phyloP scores from a whole-genome alignment of 2,329 filamentous ascomycete genomes.

The Ascochyta rabiei region DNA sequence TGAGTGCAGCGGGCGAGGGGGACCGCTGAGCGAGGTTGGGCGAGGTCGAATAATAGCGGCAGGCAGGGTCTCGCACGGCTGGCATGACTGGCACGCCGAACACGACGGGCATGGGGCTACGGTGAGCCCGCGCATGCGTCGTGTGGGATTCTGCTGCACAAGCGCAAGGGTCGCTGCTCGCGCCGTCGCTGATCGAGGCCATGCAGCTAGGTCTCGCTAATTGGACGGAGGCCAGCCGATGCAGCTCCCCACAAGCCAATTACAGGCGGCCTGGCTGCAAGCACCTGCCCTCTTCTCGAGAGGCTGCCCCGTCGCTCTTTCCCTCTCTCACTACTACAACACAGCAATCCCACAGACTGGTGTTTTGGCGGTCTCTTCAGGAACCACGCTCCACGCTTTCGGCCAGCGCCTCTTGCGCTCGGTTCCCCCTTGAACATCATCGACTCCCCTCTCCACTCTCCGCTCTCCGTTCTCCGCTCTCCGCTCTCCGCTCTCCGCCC shows the following conservation, averaged over 20 bases:
- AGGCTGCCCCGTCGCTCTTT: conserved; percentile 32
- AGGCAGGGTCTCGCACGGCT: background rate
- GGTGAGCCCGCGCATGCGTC: conserved; percentile 13
- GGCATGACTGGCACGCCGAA: too few relatives aligned
- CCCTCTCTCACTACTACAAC: conserved; percentile 35
- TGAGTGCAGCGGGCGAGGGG: conserved; percentile 3
- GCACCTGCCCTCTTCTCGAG: conserved; percentile 31
- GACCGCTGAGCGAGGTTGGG: background rate
- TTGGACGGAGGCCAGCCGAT: background rate
- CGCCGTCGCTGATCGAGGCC: conserved; percentile 12
- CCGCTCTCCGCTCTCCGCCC: conserved; percentile 35
- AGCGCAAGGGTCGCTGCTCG: background rate
- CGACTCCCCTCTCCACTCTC: conserved; percentile 38
- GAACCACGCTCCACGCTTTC: conserved; percentile 46
- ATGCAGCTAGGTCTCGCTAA: background rate
- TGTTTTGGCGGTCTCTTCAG: conserved; percentile 47
- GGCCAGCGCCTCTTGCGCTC: conserved; percentile 51
- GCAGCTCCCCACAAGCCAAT: conserved; percentile 25
- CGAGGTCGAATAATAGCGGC: too few relatives aligned
- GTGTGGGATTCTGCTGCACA: conserved; percentile 8
- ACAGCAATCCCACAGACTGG: conserved; percentile 32
- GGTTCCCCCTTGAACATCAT: conserved; percentile 37
- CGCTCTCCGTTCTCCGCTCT: conserved; percentile 17
- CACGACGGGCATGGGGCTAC: background rate
- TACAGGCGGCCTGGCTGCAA: conserved; percentile 22